These are phyloP conservation scores for Areca catechu DNA, from an alignment of 176 grass and related monocot genomes.

Conservation along the genomic window DNA sequence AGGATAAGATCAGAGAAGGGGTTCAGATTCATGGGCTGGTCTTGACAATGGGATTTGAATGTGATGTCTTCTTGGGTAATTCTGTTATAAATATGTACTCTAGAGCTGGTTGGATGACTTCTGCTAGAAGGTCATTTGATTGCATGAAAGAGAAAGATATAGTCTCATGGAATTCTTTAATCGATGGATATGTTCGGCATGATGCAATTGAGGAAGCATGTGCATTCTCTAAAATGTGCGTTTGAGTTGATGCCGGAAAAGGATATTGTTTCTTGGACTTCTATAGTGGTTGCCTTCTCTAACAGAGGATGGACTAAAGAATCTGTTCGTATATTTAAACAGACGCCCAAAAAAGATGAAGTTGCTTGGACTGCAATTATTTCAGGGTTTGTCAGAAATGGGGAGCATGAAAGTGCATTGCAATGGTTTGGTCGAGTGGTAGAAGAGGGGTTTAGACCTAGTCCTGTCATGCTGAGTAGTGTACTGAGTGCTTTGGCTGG, in stretches of 20 bases:
- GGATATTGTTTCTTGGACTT: constrained; percentile 70
- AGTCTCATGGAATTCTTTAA: constrained; percentile 66
- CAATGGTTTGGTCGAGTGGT: constrained; percentile 43
- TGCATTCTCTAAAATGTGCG: too few relatives aligned
- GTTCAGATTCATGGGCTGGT: constrained; percentile 52
- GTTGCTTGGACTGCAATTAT: too few relatives aligned
- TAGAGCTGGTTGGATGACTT: constrained; percentile 35
- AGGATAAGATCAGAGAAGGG: constrained; percentile 37
- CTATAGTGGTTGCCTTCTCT: constrained; percentile 43
- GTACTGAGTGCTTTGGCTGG: constrained; percentile 50
- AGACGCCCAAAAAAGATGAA: constrained; percentile 69
- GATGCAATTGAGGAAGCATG: constrained; percentile 44
- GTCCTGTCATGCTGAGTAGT: constrained; percentile 30
- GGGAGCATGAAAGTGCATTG: constrained; percentile 32
- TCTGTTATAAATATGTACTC: constrained; percentile 61
- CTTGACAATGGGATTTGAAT: constrained; percentile 32
- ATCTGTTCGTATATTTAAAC: constrained; percentile 36
- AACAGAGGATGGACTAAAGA: constrained; percentile 61
- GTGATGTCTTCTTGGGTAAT: constrained; percentile 36
- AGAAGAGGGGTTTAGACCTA: constrained; percentile 38
- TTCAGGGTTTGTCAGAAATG: too few relatives aligned
- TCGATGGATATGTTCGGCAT: constrained; percentile 47
- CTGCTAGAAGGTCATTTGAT: constrained; percentile 35
- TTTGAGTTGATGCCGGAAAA: constrained; percentile 59
- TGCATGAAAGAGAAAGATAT: constrained; percentile 50